A percentile compares a stretch with the other conserved stretches of the same genome.
phyloP scores from a whole-genome alignment of 257 asterid species.

The Nicotiana otophora region DNA sequence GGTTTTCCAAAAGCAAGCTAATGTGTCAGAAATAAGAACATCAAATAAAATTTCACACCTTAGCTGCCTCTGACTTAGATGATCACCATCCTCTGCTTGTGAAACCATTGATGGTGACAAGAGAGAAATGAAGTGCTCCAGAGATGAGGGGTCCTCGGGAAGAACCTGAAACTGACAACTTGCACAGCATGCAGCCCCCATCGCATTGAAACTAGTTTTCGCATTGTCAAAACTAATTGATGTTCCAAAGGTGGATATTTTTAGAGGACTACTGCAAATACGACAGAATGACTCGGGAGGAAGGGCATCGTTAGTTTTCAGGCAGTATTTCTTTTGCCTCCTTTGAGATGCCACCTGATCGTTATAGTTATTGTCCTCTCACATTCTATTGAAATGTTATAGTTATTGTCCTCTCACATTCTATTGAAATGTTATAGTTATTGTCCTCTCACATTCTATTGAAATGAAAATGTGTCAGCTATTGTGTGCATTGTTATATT shows the following conservation, averaged over 20 bases:
- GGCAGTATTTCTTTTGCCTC: slow-evolving; percentile 82
- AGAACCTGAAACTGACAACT: slow-evolving; percentile 93
- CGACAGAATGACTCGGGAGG: slow-evolving; percentile 68
- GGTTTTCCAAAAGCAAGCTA: background rate
- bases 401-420: no score
- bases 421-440: slow-evolving; percentile 65
- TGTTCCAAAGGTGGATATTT: slow-evolving; percentile 28
- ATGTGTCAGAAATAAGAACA: background rate
- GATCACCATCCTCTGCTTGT: slow-evolving; percentile 19
- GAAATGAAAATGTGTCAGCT: slow-evolving; percentile 91
- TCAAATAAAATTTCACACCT: slow-evolving; percentile 35
- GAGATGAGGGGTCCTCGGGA: slow-evolving; percentile 51
- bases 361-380: slow-evolving; percentile 43
- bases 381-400: no score
- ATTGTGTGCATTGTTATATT: background rate
- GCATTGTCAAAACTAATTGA: slow-evolving; percentile 21
- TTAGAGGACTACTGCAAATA: slow-evolving; percentile 77
- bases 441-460: no score
- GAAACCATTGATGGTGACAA: slow-evolving; percentile 52
- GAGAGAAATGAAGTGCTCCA: slow-evolving; percentile 50
- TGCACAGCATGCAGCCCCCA: no score
- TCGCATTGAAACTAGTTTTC: slow-evolving; percentile 23
- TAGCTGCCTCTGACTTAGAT: slow-evolving; percentile 23
- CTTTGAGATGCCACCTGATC: slow-evolving; percentile 55
- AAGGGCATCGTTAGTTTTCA: slow-evolving; percentile 51